Percentiles rank a stretch among this genome's conserved stretches.
These are phyloP conservation scores for Pyronema domesticum DNA, from an alignment of 495 filamentous ascomycete genomes.

Conservation along the genomic window DNA sequence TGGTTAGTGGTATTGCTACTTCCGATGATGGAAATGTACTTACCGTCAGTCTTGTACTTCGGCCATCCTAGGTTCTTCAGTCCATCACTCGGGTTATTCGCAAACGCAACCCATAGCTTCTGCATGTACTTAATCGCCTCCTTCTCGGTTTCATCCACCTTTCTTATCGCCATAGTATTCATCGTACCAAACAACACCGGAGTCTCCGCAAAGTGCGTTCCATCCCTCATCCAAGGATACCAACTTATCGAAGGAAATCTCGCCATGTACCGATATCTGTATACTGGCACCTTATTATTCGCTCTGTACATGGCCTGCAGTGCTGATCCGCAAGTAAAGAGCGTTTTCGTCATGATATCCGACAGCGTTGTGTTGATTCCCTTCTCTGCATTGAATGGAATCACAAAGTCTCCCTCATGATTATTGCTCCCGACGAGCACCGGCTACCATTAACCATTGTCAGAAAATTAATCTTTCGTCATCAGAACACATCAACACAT, in stretches of 20 bases:
- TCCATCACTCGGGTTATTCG: background rate
- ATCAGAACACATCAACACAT: background rate
- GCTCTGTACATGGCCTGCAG: background rate
- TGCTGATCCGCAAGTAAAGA: background rate
- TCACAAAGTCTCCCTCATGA: background rate
- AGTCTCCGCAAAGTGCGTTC: background rate
- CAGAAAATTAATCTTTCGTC: background rate
- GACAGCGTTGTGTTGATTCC: background rate
- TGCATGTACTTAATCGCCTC: background rate
- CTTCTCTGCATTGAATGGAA: background rate
- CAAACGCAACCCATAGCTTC: conserved; percentile 2
- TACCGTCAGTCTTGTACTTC: background rate
- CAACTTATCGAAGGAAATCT: background rate
- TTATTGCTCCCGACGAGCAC: conserved; percentile 2
- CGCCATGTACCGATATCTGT: conserved; percentile 3
- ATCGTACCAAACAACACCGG: background rate
- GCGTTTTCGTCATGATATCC: background rate
- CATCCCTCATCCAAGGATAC: background rate
- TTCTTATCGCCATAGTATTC: background rate
- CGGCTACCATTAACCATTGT: background rate
- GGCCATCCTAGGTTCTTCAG: conserved; percentile 2
- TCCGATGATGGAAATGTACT: background rate
- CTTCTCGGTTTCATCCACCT: background rate
- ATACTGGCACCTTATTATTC: background rate
- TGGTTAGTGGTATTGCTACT: too few species aligned